Conservation (phyloP, 305 asterid genomes). For the Solanum hybrid region DNA sequence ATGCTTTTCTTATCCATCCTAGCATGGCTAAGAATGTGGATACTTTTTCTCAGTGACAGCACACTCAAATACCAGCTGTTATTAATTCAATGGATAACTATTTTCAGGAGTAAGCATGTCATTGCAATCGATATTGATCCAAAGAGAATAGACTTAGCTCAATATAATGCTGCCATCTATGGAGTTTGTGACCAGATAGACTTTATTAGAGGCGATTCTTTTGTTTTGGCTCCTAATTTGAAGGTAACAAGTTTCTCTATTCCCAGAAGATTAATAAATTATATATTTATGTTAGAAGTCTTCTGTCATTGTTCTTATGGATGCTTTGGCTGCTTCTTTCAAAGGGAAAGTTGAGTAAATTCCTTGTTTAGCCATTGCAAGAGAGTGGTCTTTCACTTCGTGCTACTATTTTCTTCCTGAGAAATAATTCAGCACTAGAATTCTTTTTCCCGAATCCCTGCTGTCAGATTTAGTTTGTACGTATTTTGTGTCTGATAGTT, state of each 20-base stretch:
- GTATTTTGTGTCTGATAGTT: background rate
- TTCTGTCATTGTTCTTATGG: background rate
- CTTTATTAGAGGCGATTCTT: constrained; percentile 66
- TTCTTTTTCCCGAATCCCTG: background rate
- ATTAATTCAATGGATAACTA: background rate
- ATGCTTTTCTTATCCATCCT: background rate
- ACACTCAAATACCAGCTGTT: background rate
- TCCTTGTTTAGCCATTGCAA: background rate
- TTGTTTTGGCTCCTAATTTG: constrained; percentile 54
- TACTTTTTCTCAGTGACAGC: background rate
- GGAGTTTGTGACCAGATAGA: constrained; percentile 69
- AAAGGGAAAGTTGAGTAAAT: background rate
- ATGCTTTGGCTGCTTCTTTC: background rate
- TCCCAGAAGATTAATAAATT: background rate
- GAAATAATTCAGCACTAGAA: background rate
- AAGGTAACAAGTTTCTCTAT: constrained; percentile 42
- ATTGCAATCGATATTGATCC: constrained; percentile 88
- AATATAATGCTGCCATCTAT: constrained; percentile 68
- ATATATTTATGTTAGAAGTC: background rate
- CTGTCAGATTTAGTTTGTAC: background rate
- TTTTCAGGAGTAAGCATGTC: constrained; percentile 71
- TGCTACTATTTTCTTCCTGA: background rate
- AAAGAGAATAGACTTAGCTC: constrained; percentile 60
- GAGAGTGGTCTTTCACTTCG: background rate
- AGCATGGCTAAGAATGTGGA: background rate